phyloP scores from a whole-genome alignment of 495 filamentous ascomycete species.

The Cudoniella acicularis region DNA sequence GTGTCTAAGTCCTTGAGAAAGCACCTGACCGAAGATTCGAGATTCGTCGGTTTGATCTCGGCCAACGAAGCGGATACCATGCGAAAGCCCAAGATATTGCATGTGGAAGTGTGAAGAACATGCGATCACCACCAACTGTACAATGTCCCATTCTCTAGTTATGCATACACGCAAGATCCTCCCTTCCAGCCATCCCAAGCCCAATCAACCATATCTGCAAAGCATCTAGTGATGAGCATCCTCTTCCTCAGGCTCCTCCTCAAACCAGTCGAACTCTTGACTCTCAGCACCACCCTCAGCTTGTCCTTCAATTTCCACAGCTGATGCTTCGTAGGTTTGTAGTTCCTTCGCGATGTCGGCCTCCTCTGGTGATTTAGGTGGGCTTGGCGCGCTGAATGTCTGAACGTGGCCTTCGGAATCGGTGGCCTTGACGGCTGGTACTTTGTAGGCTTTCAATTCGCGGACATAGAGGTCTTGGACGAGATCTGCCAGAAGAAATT shows the following conservation, averaged over 20 bases:
- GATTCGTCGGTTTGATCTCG: too few species aligned
- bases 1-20: too few species aligned
- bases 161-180: not conserved
- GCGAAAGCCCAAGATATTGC: too few species aligned
- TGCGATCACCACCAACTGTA: conserved; percentile 4
- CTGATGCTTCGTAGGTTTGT: conserved; percentile 86
- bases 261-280: conserved; percentile 69
- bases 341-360: conserved; percentile 83
- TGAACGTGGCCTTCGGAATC: conserved; percentile 90
- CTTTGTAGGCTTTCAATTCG: conserved; percentile 92
- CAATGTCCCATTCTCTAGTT: conserved; percentile 3
- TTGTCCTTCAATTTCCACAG: conserved; percentile 93
- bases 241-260: conserved; percentile 55
- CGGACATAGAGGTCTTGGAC: conserved; percentile 96
- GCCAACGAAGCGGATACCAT: too few species aligned
- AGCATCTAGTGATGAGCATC: conserved; percentile 23
- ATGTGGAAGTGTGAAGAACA: too few species aligned
- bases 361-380: conserved; percentile 88
- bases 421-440: conserved; percentile 71
- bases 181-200: not conserved
- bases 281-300: conserved; percentile 47
- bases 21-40: too few species aligned
- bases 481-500: conserved; percentile 65
- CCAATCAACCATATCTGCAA: not conserved
- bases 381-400: conserved; percentile 73